Conservation (phyloP, 2,329 filamentous ascomycete genomes). For the Aspergillus pseudoglaucus region DNA sequence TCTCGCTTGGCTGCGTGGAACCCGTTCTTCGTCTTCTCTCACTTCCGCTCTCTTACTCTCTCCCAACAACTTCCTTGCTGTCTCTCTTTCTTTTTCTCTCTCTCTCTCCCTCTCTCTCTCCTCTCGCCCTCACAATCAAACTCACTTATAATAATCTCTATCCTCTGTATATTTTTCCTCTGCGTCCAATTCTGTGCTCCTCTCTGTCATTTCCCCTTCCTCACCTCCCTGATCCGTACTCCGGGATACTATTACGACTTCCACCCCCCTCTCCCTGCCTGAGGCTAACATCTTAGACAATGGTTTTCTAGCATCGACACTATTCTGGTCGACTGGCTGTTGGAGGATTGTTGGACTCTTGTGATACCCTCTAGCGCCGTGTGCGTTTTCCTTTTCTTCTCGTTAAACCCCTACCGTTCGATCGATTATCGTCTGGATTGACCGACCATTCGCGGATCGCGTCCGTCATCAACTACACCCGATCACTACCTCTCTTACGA, state of each 20-base stretch:
- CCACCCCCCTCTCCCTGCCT: conserved; percentile 8
- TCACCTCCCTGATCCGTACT: conserved; percentile 4
- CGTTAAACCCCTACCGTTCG: neutral
- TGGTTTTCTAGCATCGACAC: conserved; percentile 13
- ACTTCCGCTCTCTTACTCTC: too few relatives aligned
- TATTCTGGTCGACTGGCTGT: conserved; percentile 11
- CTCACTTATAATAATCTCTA: neutral
- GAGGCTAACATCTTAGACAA: conserved; percentile 8
- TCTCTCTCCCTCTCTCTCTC: neutral
- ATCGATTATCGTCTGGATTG: neutral
- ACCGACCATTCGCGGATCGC: conserved; percentile 12
- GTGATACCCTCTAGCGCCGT: conserved; percentile 9
- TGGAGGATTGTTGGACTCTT: conserved; percentile 15
- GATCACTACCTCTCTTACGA: conserved; percentile 9
- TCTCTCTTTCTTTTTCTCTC: neutral
- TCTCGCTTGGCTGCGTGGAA: neutral
- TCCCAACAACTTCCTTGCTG: neutral
- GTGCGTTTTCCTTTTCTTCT: conserved; percentile 1
- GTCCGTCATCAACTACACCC: conserved; percentile 11
- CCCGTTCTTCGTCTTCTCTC: too few relatives aligned
- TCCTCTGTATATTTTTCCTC: neutral
- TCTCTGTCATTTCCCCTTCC: neutral
- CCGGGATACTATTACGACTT: conserved; percentile 1
- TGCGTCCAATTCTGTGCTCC: conserved; percentile 4
- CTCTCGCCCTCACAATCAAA: neutral